These are phyloP conservation scores for Colletotrichum incanum DNA, from an alignment of 2,329 filamentous ascomycete species.

Conservation along the genomic window DNA sequence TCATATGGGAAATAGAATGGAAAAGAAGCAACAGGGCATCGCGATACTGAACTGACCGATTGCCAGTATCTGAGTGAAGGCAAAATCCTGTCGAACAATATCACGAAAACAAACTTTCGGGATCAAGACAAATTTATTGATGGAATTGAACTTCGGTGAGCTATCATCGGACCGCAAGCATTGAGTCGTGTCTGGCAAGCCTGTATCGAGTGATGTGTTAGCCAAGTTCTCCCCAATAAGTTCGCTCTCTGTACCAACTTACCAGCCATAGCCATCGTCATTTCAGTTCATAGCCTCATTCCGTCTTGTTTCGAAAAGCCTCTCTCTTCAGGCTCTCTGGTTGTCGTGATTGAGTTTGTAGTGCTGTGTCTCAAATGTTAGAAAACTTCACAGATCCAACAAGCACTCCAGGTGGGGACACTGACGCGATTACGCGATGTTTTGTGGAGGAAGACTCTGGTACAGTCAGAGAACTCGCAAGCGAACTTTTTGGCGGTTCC, in stretches of 20 bases:
- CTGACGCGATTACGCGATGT: slow-evolving; percentile 2
- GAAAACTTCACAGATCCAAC: neutral
- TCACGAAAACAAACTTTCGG: neutral
- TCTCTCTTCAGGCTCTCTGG: neutral
- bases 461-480: neutral
- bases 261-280: neutral
- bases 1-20: no score
- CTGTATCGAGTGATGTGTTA: neutral
- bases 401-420: neutral
- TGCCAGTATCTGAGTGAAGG: no score
- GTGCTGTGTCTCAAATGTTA: neutral
- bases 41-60: no score
- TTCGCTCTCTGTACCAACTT: neutral
- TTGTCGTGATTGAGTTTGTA: slow-evolving; percentile 10
- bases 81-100: neutral
- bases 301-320: no score
- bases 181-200: neutral
- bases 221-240: neutral
- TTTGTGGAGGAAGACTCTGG: neutral
- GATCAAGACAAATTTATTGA: neutral
- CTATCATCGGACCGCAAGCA: no score
- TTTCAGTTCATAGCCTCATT: no score
- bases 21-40: no score
- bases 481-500: neutral
- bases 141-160: neutral